A percentile compares a stretch with the other conserved stretches of the same genome.
These are phyloP conservation scores for Colletotrichum endophyticum DNA, from an alignment of 2,329 filamentous ascomycete species.

Conservation along the genomic window DNA sequence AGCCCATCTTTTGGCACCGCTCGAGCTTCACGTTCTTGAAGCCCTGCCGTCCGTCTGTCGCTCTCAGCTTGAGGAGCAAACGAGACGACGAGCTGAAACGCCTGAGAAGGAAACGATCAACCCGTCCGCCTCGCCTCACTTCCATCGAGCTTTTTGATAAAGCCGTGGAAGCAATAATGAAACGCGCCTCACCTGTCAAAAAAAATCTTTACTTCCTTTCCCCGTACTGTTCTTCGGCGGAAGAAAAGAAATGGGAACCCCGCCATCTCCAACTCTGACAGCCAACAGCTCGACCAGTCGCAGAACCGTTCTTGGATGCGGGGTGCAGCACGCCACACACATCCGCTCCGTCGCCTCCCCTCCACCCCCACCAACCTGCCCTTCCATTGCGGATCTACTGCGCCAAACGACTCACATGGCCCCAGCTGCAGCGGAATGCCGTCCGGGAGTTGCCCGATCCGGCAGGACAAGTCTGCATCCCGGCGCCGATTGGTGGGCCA, in stretches of 20 bases:
- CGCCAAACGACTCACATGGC: background rate
- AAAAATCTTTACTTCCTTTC: background rate
- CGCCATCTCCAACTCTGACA: background rate
- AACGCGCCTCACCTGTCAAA: background rate
- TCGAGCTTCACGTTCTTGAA: background rate
- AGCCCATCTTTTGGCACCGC: background rate
- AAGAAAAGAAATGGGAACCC: background rate
- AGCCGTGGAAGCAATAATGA: background rate
- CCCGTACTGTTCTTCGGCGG: background rate
- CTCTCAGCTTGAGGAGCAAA: background rate
- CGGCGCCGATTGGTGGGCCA: conserved; percentile 19
- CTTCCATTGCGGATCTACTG: background rate
- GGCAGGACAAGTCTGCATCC: background rate
- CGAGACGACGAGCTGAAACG: background rate
- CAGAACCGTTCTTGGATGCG: background rate
- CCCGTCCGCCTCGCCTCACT: background rate
- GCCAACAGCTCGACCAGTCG: background rate
- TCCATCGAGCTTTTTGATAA: background rate
- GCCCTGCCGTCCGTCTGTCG: background rate
- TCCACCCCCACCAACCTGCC: background rate
- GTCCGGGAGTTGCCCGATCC: conserved; percentile 13
- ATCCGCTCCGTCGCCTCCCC: background rate
- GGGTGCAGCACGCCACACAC: background rate
- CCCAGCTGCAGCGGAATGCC: conserved; percentile 16
- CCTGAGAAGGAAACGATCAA: background rate